Percentiles rank a stretch among this genome's conserved stretches.
Evolutionary conservation across 2,329 filamentous ascomycete genomes (phyloP).

Genomic region (Hypoxylon sp.): DNA sequence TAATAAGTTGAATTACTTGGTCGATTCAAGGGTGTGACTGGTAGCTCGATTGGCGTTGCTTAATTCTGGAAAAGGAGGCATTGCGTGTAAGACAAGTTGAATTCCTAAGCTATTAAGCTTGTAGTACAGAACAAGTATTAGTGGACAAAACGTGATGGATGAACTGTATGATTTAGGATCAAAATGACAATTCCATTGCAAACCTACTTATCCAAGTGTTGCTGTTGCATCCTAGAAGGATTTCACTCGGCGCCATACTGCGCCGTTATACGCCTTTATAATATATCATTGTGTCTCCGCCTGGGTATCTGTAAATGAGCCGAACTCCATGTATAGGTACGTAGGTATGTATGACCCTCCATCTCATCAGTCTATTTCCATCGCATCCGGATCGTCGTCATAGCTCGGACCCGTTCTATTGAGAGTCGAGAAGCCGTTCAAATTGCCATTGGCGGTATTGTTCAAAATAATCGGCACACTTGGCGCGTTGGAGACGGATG

Average conservation of each 20-base stretch:
- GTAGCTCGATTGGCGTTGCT: constrained; percentile 25
- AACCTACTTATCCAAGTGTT: constrained; percentile 11
- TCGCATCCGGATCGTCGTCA: constrained; percentile 69
- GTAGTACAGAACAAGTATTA: constrained; percentile 10
- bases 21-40: constrained; percentile 15
- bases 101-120: constrained; percentile 1
- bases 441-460: neutral
- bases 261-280: constrained; percentile 8
- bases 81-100: neutral
- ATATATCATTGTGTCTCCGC: constrained; percentile 21
- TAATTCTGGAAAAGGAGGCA: constrained; percentile 26
- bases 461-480: neutral
- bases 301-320: constrained; percentile 39
- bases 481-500: constrained; percentile 1
- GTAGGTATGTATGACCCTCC: constrained; percentile 23
- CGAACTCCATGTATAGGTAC: constrained; percentile 40
- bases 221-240: constrained; percentile 12
- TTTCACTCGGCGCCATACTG: constrained; percentile 4
- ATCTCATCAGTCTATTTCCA: constrained; percentile 70
- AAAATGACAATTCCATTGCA: constrained; percentile 33
- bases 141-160: constrained; percentile 11
- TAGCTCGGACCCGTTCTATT: constrained; percentile 6
- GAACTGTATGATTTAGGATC: constrained; percentile 25
- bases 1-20: constrained; percentile 26
- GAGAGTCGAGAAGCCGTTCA: constrained; percentile 27